A percentile compares a stretch with the other conserved stretches of the same genome.
Conservation (phyloP, 345 rosid species). For the Toxicodendron radicans region DNA sequence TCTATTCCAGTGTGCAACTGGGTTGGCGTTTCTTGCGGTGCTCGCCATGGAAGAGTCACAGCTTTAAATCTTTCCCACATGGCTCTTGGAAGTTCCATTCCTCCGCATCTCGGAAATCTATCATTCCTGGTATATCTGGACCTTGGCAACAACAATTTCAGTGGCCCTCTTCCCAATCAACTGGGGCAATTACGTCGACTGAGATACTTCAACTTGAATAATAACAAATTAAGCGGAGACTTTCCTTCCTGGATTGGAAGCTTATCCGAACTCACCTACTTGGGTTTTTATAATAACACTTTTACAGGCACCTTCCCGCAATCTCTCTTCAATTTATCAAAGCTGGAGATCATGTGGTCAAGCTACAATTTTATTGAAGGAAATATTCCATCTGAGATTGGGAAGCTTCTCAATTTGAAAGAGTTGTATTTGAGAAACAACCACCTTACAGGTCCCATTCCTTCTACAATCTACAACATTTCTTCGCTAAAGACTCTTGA, state of each 20-base stretch:
- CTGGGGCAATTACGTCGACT: no score
- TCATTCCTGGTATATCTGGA: no score
- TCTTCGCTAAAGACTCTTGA: background rate
- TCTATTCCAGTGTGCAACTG: no score
- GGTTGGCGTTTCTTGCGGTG: no score
- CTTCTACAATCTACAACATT: slow-evolving; percentile 10
- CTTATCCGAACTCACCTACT: background rate
- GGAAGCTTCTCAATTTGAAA: background rate
- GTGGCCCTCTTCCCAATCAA: no score
- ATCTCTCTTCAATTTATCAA: background rate
- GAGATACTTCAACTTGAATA: no score
- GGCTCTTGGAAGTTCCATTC: no score
- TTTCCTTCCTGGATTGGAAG: background rate
- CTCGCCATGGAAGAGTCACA: no score
- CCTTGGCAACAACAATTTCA: no score
- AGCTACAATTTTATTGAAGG: background rate
- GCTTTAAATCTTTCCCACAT: no score
- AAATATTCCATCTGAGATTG: slow-evolving; percentile 1
- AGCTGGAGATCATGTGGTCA: background rate
- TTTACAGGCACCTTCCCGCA: background rate
- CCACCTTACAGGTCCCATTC: background rate
- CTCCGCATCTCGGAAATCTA: no score
- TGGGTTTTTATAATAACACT: background rate
- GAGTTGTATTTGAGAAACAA: background rate
- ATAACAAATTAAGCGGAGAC: background rate